phyloP scores from a whole-genome alignment of 164 flowering plant species.

The Saururus chinensis region DNA sequence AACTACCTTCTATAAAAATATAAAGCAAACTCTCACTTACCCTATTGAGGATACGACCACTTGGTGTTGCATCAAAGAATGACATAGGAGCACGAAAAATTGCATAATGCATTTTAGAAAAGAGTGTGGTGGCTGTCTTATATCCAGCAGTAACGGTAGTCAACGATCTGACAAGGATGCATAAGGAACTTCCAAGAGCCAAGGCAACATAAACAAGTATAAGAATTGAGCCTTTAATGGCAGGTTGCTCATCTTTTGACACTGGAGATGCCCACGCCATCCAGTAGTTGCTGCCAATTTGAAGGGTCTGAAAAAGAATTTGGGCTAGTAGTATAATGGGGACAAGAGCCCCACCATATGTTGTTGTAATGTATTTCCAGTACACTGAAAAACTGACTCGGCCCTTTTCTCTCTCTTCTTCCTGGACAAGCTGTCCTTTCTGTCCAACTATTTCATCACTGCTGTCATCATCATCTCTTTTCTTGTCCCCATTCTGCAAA shows the following conservation, averaged over 20 bases:
- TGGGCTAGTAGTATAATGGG: slow-evolving; percentile 60
- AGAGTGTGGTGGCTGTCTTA: slow-evolving; percentile 65
- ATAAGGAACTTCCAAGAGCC: slow-evolving; percentile 59
- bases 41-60: slow-evolving; percentile 77
- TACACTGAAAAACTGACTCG: slow-evolving; percentile 67
- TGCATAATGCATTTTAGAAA: slow-evolving; percentile 67
- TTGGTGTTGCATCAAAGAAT: slow-evolving; percentile 93
- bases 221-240: slow-evolving; percentile 31
- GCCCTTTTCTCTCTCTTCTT: slow-evolving; percentile 96
- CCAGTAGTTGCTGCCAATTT: slow-evolving; percentile 94
- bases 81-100: slow-evolving; percentile 95
- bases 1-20: no score
- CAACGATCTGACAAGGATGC: slow-evolving; percentile 43
- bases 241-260: slow-evolving; percentile 36
- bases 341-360: slow-evolving; percentile 69
- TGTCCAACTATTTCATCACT: slow-evolving; percentile 25
- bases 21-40: slow-evolving; percentile 25
- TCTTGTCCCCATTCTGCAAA: slow-evolving; percentile 12
- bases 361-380: slow-evolving; percentile 65
- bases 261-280: slow-evolving; percentile 91
- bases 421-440: slow-evolving; percentile 71
- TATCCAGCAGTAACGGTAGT: slow-evolving; percentile 53
- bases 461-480: slow-evolving; percentile 16
- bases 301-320: slow-evolving; percentile 54
- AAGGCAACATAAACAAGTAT: slow-evolving; percentile 56